Base-by-base conservation (phyloP, 1,139 yeast genomes). In the Candida sanyaensis region DNA sequence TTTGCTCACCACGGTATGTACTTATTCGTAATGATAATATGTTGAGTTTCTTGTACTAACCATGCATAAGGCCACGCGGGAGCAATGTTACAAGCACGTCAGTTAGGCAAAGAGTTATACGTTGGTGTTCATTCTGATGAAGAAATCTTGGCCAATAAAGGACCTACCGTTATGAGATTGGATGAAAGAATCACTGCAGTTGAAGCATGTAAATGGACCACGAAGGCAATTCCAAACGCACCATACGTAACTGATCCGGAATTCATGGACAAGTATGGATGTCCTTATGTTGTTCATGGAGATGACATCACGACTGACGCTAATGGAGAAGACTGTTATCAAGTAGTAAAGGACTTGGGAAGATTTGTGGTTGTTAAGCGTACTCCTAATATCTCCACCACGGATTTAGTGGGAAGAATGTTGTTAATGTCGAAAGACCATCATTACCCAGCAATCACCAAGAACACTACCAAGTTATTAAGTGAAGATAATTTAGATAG, bases 271-370 rank as follows among this genome's bases (percentile, higher is more conserved):
- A 57, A 73, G 34, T 81, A 81, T 61, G 83, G 81, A 7, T 93
- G 99, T 69, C 70, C 81, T 58, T 93, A 85, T 62, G 99, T 93
- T 17, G 97, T 93, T 10, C 99, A 93, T 64, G 99, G 99, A 5
- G 99, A 93, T 66, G 99, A 93, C 62, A 91, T 93, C 57, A 93
- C 98, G 28, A 88, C 97, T 1, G 98, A 93, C 66, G 96, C 96
- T 29, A 79, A 90, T 60, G 99, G 99, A 0, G 83, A 89, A 49
- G 99, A 93, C 67, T 89, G 97, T 60, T 93, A 93, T 68, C 87
- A 86, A 53, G 76, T 66, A 24, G 90, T 92, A 53, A 92, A 92
- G 65, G 92, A 89, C 48, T 69, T 83, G 64, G 96, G 96, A n/a
- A 72, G 92, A 57, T 89, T 92, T 65, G 80, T 86, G 31, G 92